Evolutionary conservation across 2,329 filamentous ascomycete species (phyloP), one percentile per base, ranked within the genome.

Genomic region (Harringtonia aguacate): DNA sequence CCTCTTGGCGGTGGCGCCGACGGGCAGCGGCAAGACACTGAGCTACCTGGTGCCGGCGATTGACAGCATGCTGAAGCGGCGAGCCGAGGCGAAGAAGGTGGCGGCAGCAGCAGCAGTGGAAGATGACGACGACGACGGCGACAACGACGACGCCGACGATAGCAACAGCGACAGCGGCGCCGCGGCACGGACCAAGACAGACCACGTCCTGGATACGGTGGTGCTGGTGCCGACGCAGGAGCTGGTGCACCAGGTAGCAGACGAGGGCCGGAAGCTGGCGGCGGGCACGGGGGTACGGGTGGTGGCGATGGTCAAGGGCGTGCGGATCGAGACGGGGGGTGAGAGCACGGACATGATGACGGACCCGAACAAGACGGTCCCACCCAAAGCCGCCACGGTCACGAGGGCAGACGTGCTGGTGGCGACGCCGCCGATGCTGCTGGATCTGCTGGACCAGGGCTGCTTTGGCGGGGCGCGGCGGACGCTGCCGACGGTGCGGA

Each of bases 1-100:
- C 66, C 77, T 98, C 33, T 63, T 98, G 50, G 86, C 86, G 0
- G 80, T 97, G 36, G 92, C 92, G 4, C 92, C 92, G 1, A 98
- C 92, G 0, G 92, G 92, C 21, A 97, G 90, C 60, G 92, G 92
- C 36, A 98, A 98, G 69, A 98, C 92, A 0, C 69, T 98, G 50
- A 87, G 88, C 17, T 98, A 95, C 56, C 64, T 97, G 55, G 84
- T 98, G 35, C 89, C 90, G 0, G 73, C 88, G 4, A 79, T 98
- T 53, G 83, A 94, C 57, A 74, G 77, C 37, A 79, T 94, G 35
- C 68, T 86, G 52, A 69, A 73, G 48, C 65, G 74, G 43, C 65
- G 73, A 35, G 67, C 72, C n/a, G n/a, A n/a, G 1, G 64, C 69
- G 4, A 63, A 70, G 52, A 60, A 57, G 30, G 65, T 72, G 31